Evolutionary conservation across 2,329 filamentous ascomycete species (phyloP), one percentile per base, ranked within the genome.

Genomic region (Pleoardoris graminearum): DNA sequence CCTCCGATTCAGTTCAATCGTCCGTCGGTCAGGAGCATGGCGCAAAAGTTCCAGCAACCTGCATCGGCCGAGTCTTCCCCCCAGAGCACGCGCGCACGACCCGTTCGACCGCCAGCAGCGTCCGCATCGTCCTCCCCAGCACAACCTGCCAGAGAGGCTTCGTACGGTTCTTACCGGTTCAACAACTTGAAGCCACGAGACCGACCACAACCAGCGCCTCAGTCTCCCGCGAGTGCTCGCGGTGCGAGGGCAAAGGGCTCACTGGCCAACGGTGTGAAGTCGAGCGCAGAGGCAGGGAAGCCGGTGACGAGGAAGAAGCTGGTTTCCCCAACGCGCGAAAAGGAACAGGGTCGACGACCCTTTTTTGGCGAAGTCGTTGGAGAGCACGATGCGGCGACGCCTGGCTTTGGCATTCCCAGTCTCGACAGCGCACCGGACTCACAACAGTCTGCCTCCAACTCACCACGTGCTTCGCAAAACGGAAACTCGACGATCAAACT

Each of bases 291-390:
- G 23, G 59, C 63, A 16, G 62, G 65, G 5, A 53, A 61, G 19
- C 54, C 64, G 33, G 61, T 66, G 1, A 51, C 68, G 32, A 61
- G 62, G 21, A 63, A 59, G 50, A 67, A 65, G 33, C 32, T 64
- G 36, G 42, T 63, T 25, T 66, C 67, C 21, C 65, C 62, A 5
- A 56, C 54, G 36, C 64, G 61, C 19, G 55, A 57, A n/a, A 60
- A 65, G 33, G 54, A 55, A n/a, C 59, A 63, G 22, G 58, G 55
- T 25, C 61, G 71, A 17, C 63, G 68, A 63, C 70, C 65, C 4
- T 68, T 70, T 45, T 73, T 73, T 53, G 70, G 70, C 14, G 70
- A 73, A 45, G 67, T 73, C 1, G 50, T 72, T n/a, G 63, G 62
- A 17, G 63, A 67, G 0, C 68, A 72, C 50, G 63, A 70, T 50